Conservation (phyloP, 2,329 filamentous ascomycete genomes). For the Cercospora zeae-maydis region DNA sequence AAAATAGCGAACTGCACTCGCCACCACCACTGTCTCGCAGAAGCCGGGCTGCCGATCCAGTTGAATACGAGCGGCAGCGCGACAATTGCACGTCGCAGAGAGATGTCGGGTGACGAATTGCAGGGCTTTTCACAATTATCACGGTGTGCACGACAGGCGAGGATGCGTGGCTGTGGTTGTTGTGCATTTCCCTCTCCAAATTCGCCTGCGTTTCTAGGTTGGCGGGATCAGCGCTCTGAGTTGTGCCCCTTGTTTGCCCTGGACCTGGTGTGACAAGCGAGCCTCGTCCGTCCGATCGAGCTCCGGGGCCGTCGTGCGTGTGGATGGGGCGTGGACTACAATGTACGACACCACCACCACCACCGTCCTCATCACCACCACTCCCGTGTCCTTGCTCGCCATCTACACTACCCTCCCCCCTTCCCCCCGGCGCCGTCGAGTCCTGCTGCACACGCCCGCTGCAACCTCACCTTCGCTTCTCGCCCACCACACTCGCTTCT, state of each 20-base stretch:
- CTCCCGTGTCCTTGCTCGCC: background rate
- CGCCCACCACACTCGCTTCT: conserved; percentile 15
- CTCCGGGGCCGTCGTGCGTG: background rate
- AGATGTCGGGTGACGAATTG: background rate
- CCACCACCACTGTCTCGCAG: conserved; percentile 10
- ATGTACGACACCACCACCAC: background rate
- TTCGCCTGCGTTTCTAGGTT: background rate
- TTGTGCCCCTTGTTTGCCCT: background rate
- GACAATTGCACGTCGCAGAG: background rate
- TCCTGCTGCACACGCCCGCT: background rate
- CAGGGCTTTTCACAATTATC: background rate
- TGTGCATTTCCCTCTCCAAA: background rate
- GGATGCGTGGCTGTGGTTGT: background rate
- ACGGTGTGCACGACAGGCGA: no score
- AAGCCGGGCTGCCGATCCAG: conserved; percentile 8
- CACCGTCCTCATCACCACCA: background rate
- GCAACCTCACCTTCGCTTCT: conserved; percentile 13
- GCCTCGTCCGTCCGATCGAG: background rate
- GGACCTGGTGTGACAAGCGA: background rate
- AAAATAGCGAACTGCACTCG: conserved; percentile 3
- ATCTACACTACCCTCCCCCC: no score
- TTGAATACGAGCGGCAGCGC: conserved; percentile 14
- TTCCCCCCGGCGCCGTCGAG: background rate
- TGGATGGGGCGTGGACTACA: background rate
- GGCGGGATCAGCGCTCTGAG: background rate